Conservation (phyloP, 306 rosid species). For the Cucumis hystrix region DNA sequence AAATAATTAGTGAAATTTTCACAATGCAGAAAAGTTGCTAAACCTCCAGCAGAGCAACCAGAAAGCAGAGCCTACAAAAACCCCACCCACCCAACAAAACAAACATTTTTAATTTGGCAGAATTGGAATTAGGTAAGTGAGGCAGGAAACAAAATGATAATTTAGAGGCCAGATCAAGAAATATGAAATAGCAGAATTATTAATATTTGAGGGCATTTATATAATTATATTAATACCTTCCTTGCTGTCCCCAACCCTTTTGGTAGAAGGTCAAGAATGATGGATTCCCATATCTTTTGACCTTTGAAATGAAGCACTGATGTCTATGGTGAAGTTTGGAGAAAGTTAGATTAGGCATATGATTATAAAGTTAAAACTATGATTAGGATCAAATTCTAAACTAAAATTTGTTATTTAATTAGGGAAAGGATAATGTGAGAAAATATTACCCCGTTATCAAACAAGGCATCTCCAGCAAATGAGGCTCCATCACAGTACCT, state of each 20-base stretch:
- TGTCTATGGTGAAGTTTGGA: slow-evolving; percentile 31
- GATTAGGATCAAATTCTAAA: too few relatives aligned
- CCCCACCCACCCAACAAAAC: too few relatives aligned
- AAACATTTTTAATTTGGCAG: neutral
- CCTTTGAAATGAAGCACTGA: slow-evolving; percentile 82
- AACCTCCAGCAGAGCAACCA: slow-evolving; percentile 97
- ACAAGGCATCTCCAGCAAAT: slow-evolving; percentile 56
- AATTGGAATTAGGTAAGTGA: neutral
- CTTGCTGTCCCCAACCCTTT: slow-evolving; percentile 62
- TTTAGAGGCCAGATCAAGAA: neutral
- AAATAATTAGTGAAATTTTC: slow-evolving; percentile 51
- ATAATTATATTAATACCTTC: slow-evolving; percentile 32
- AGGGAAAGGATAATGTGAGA: neutral
- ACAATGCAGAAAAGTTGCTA: slow-evolving; percentile 81
- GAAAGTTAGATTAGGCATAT: too few relatives aligned
- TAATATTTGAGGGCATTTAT: neutral
- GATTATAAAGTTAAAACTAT: too few relatives aligned
- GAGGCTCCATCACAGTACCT: slow-evolving; percentile 98
- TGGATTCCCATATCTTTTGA: slow-evolving; percentile 90
- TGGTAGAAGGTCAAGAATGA: slow-evolving; percentile 73
- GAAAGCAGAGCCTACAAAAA: slow-evolving; percentile 77
- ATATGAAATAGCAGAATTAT: neutral
- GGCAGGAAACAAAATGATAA: neutral
- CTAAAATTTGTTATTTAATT: too few relatives aligned
- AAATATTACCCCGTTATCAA: slow-evolving; percentile 52